Base-by-base conservation (phyloP, 2,329 filamentous ascomycete genomes). In the Colletotrichum karsti region DNA sequence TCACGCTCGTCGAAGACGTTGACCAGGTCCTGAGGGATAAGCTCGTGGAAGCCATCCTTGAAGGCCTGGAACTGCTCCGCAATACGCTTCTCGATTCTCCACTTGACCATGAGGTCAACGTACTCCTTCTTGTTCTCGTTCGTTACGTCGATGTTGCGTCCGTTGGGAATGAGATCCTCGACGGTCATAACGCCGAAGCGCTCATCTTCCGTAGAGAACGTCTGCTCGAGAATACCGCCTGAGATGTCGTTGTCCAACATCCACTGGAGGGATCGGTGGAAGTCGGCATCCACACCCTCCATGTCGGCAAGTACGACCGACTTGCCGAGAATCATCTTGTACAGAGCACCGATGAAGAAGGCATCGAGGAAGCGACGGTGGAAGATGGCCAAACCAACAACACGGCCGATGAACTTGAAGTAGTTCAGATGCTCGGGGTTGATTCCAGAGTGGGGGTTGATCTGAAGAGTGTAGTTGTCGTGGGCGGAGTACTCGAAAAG, bases 71-170 rank as follows among this genome's bases (percentile, higher is more conserved):
- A 99, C 79, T 99, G 96, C 80, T 98, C 95, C 72, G 97, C 93
- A 62, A 99, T 97, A 73, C 96, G 94, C 85, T 98, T 98, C 83
- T 98, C 93, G 73, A 99, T 99, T 74, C 97, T 94, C 96, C 96
- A 99, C 83, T 98, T 97, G 51, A 97, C 97, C 84, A 99, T 97
- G 72, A 99, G 87, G 74, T 99, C 96, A 71, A 99, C 94, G 76
- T 99, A 99, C 87, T 98, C 95, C 82, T 93, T 93, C 88, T 99
- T 99, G 87, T 99, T 99, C 77, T 97, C 95, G 78, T 99, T 97
- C 18, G 95, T 98, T 46, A 99, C 96, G 22, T 97, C 93, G 70
- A 99, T 97, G 75, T 99, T 89, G 72, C 93, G 90, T 63, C 96
- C 96, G 76, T 91, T 88, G 13, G 94, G 94, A 78, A 97, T 98